Base-by-base conservation (phyloP, 1,139 yeast genomes). In the Debaryomyces sp. region DNA sequence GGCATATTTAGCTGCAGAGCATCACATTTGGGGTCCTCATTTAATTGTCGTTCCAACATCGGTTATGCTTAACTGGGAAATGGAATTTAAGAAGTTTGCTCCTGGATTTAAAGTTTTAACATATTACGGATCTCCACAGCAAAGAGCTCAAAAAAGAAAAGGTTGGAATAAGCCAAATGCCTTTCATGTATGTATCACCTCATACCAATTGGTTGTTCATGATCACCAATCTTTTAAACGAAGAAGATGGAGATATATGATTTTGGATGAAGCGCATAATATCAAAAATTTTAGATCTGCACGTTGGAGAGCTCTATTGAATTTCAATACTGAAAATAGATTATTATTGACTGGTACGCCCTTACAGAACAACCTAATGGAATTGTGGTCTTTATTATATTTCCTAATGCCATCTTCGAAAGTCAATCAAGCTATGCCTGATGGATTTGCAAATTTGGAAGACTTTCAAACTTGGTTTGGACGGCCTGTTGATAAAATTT, bases 401-500 rank as follows among this genome's bases (percentile, higher is more conserved):
- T 94, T 94, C 63, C 73, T 94, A 58, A 95, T 95, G 99, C 99
- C 99, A 0, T 87, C 96, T 1, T 78, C 90, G 0, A 85, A 85
- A 49, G 80, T 78, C 2, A 83, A 78, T 43, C 84, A 82, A 60
- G 76, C 82, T 30, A 87, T 89, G 91, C 96, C 97, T 0, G 95
- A 90, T 46, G 98, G 98, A 1, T 95, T 95, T 80, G 98, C 99
- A 1, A 91, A 92, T 60, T 74, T 95, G 53, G 94, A 89, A 54
- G 96, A 95, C 60, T 95, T 95, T 67, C 99, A 95, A 61, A 96
- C 89, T 55, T 95, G 99, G 99, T 95, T 95, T 67, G 97, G 98
- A 5, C 82, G 85, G 53, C 99, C 99, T 0, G 98, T 95, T 4
- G 98, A 95, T 65, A 88, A 82, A 58, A 83, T 95, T 54, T 84